Base-by-base conservation (phyloP, 2,329 filamentous ascomycete genomes). In the Plectosphaerella sp. region DNA sequence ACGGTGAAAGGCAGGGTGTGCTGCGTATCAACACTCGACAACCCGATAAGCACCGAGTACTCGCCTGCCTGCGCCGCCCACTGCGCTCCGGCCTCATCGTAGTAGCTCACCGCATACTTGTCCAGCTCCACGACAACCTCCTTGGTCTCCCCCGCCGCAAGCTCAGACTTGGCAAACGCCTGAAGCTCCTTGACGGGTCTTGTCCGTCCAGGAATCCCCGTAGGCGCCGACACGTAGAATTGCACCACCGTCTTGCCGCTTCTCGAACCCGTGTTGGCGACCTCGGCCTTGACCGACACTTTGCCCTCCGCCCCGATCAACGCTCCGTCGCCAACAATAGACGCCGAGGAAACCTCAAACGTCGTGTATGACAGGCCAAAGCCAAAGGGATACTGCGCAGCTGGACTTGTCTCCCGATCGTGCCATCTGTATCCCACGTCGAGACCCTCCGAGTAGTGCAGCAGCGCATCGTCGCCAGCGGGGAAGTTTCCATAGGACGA, bases 331-430 rank as follows among this genome's bases (percentile, higher is more conserved):
- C 28, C 28, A 12, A 33, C 28, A 9, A 33, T 12, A 9, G 28
- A 33, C 4, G 28, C 28, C 28, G 28, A 4, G 28, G 28, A 33
- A 33, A 33, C 28, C 8, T 33, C 28, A 33, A 33, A 33, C 0
- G 35, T 36, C 1, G 59, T 61, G 35, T 62, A 62, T 1, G 59
- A 61, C 3, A 59, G 20, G 4, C 60, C 60, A 47, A 56, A 61
- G 0, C 58, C 60, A 6, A 61, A 49, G 5, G 58, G 58, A 20
- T 54, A 61, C 0, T 53, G 54, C 0, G 59, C 57, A 3, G 46
- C 46, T 7, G 58, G 48, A 1, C 49, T 42, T 1, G 53, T 43
- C 4, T 20, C 5, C 12, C 35, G 20, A 14, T 48, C 36, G 12
- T 48, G 33, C 16, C 33, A 41, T 24, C 35, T 12, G 15, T 41